Evolutionary conservation across 495 filamentous ascomycete genomes (phyloP).

Genomic region (Xylaria acuta): DNA sequence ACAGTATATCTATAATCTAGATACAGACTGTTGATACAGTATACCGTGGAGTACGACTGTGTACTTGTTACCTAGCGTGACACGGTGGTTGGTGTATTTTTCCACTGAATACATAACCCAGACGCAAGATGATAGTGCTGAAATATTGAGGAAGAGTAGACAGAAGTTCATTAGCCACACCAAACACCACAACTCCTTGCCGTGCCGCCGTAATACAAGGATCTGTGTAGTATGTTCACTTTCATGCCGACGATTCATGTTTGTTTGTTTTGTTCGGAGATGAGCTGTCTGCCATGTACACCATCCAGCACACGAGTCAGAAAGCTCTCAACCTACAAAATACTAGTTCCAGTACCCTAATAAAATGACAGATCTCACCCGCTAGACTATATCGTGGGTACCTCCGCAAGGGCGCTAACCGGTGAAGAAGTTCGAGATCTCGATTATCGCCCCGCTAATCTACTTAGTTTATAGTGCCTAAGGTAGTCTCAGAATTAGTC

Average conservation of each 20-base stretch:
- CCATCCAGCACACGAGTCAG: conserved; percentile 7
- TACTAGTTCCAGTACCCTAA: not conserved
- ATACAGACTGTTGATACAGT: not conserved
- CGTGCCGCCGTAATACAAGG: not conserved
- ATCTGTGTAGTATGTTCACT: not conserved
- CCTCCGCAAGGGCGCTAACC: conserved; percentile 24
- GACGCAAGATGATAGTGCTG: not conserved
- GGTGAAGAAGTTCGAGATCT: conserved; percentile 27
- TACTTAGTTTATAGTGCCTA: not conserved
- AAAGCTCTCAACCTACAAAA: not conserved
- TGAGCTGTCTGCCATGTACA: not conserved
- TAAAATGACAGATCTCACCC: conserved; percentile 8
- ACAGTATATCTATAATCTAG: not conserved
- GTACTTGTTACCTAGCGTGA: conserved; percentile 2
- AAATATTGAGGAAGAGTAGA: not conserved
- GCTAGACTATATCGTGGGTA: conserved; percentile 17
- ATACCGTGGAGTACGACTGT: not conserved
- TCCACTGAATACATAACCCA: not conserved
- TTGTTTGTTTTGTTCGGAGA: not conserved
- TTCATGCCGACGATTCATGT: conserved; percentile 15
- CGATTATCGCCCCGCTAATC: conserved; percentile 26
- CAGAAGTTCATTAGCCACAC: not conserved
- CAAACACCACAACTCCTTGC: not conserved
- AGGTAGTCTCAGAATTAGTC: conserved; percentile 7
- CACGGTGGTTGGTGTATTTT: not conserved